Evolutionary conservation across 2,329 filamentous ascomycete genomes (phyloP), one percentile per base, ranked within the genome.

Genomic region (Ascochyta viciae-villosae): DNA sequence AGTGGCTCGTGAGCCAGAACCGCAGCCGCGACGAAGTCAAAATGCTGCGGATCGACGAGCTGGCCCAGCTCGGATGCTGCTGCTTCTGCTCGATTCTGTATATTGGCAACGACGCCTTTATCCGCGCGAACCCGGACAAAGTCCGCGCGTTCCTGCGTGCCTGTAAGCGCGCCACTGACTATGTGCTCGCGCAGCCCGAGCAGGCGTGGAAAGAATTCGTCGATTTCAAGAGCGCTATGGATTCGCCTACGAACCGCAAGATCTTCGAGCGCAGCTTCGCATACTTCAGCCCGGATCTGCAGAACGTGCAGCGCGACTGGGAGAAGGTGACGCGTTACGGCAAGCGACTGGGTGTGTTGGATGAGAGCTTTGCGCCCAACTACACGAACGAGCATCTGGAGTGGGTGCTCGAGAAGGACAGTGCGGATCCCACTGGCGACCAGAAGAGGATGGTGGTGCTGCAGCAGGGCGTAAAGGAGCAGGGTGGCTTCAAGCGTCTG

Each of bases 81-180:
- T 92, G 89, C 82, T 92, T 92, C 84, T 92, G 89, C 77, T 87
- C 86, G 26, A 90, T 92, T 73, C 81, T 92, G 37, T 92, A 92
- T 81, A 92, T 92, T 61, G 89, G 87, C 22, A 92, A 92, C 76
- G 88, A 92, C 67, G 70, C 70, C 8, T 92, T 92, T 77, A 75
- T 92, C 40, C 72, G 79, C n/a, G 78, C 84, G 57, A 85, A 91
- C 76, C 85, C 86, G 0, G 87, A 86, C 1, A 87, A 88, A 71
- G 85, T 90, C 3, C 76, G 77, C 54, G 83, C 85, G 39, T 92
- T 92, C 77, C 81, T 92, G 78, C 83, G 83, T 41, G 89, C 89
- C 26, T 86, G 90, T 70, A 92, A 92, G 81, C 83, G 81, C 37
- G 89, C 89, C 2, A 92, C 89, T 0, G 89, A 92, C 74, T 87